These are phyloP conservation scores for Echria macrotheca DNA, from an alignment of 495 filamentous ascomycete genomes.

Conservation along the genomic window DNA sequence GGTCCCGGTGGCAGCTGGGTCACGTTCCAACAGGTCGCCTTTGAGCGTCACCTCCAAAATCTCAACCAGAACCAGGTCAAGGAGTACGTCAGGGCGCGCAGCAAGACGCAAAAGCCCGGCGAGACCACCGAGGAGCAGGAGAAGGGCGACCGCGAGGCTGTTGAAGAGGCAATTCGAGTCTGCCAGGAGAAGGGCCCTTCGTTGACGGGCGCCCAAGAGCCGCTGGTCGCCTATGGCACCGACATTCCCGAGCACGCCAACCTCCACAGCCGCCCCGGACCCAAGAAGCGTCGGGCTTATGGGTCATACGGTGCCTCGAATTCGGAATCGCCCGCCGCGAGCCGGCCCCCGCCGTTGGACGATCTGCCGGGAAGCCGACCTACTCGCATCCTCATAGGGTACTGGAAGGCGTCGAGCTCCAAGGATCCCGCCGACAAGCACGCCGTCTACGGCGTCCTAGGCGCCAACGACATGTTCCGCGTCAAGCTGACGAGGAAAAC, in stretches of 20 bases:
- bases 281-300: conserved; percentile 34
- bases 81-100: conserved; percentile 49
- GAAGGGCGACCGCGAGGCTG: conserved; percentile 23
- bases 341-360: background rate
- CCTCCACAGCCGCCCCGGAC: conserved; percentile 24
- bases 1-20: conserved; percentile 53
- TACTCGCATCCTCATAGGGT: conserved; percentile 44
- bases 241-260: conserved; percentile 36
- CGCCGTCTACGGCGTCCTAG: conserved; percentile 48
- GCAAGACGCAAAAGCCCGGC: conserved; percentile 24
- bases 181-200: conserved; percentile 31
- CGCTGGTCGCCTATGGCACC: conserved; percentile 38
- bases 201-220: conserved; percentile 29
- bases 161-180: conserved; percentile 34
- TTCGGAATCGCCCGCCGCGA: background rate
- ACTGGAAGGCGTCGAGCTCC: conserved; percentile 43
- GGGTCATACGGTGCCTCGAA: background rate
- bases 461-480: conserved; percentile 48
- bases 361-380: conserved; percentile 33
- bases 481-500: conserved; percentile 48
- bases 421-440: conserved; percentile 37
- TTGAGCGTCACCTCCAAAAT: conserved; percentile 41
- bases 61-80: conserved; percentile 46
- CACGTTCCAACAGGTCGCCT: conserved; percentile 48
- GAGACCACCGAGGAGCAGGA: conserved; percentile 27